These are phyloP conservation scores for Parasitella parasitica DNA, from an alignment of 371 early-diverging fungal species.

Conservation along the genomic window DNA sequence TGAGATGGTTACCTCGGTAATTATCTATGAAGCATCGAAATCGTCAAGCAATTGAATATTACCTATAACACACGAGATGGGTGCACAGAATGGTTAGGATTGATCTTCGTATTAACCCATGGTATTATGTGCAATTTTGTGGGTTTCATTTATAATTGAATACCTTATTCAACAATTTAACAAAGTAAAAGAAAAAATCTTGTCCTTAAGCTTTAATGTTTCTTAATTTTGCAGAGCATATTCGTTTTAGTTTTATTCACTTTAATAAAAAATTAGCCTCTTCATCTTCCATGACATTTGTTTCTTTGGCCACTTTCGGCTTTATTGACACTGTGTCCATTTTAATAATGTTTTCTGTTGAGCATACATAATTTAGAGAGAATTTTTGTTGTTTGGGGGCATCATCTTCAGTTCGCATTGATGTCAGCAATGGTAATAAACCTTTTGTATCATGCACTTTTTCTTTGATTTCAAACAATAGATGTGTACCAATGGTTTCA, in stretches of 20 bases:
- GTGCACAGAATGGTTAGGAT: conserved; percentile 31
- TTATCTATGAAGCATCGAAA: conserved; percentile 35
- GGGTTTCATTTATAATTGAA: conserved; percentile 16
- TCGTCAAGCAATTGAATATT: conserved; percentile 40
- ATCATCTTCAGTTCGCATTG: conserved; percentile 15
- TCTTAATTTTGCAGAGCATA: too few species aligned
- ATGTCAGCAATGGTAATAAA: conserved; percentile 15
- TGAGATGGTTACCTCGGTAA: conserved; percentile 30
- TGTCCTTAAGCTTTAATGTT: too few species aligned
- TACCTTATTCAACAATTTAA: background rate
- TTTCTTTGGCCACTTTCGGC: background rate
- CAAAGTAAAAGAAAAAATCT: background rate
- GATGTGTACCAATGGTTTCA: conserved; percentile 24
- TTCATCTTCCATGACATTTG: background rate
- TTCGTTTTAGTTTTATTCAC: background rate
- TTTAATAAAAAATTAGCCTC: background rate
- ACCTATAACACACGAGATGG: conserved; percentile 25
- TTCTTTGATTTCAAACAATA: conserved; percentile 26
- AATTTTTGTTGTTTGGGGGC: background rate
- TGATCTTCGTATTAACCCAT: conserved; percentile 30
- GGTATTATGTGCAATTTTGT: conserved; percentile 34
- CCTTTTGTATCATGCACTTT: conserved; percentile 9
- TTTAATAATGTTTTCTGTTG: conserved; percentile 12
- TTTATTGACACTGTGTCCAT: conserved; percentile 1
- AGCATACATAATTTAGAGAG: background rate